Evolutionary conservation across 108 stramenopile species (phyloP).

Genomic region (Asterionellopsis glacialis): DNA sequence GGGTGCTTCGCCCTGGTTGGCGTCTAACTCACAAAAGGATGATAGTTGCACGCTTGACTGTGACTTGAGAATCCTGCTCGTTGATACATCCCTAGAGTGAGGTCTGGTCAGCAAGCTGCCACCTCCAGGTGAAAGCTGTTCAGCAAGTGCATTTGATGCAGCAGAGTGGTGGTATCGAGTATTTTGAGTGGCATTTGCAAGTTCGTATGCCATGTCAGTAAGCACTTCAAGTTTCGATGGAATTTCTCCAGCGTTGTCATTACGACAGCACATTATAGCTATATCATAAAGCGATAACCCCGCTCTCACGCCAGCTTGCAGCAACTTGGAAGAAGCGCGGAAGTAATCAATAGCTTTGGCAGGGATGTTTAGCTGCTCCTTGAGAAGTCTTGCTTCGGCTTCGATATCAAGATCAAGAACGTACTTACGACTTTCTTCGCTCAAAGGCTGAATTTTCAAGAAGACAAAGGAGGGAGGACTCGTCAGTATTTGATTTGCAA

Average conservation of each 20-base stretch:
- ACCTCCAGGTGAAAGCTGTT: constrained; percentile 58
- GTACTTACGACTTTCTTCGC: constrained; percentile 54
- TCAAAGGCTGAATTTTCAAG: constrained; percentile 43
- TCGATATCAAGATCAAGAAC: constrained; percentile 73
- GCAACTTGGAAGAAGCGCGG: constrained; percentile 57
- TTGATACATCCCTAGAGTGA: background rate
- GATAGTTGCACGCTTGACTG: constrained; percentile 17
- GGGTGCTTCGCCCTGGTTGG: constrained; percentile 8
- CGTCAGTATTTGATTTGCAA: background rate
- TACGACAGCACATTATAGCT: constrained; percentile 77
- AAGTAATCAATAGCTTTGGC: constrained; percentile 73
- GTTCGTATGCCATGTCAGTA: constrained; percentile 73
- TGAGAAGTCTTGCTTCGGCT: constrained; percentile 57
- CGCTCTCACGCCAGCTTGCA: constrained; percentile 68
- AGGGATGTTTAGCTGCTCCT: constrained; percentile 58
- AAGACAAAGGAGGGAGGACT: background rate
- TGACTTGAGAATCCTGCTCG: constrained; percentile 21
- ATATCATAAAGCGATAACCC: constrained; percentile 82
- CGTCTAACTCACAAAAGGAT: constrained; percentile 6
- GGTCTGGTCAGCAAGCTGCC: constrained; percentile 2
- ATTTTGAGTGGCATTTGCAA: constrained; percentile 73
- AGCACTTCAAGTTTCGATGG: constrained; percentile 74
- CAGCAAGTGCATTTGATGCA: constrained; percentile 66
- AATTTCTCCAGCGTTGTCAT: constrained; percentile 67
- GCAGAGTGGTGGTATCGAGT: constrained; percentile 76